These are phyloP conservation scores for Daldinia eschscholtzii DNA, from an alignment of 2,329 filamentous ascomycete genomes.

Conservation along the genomic window DNA sequence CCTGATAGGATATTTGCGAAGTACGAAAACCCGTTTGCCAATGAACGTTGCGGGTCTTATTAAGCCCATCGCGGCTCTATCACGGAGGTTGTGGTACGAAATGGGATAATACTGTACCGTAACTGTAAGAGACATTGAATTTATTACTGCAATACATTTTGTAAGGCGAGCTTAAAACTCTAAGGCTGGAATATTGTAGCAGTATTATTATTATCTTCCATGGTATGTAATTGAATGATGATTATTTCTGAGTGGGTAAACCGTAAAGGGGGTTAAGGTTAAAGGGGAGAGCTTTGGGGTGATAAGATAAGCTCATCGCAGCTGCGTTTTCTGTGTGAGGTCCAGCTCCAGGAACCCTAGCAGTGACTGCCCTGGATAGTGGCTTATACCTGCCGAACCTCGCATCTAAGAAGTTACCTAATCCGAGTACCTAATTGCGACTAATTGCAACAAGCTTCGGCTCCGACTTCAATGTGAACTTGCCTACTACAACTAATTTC, in stretches of 20 bases:
- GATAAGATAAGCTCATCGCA: slow-evolving; percentile 1
- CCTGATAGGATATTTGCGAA: neutral
- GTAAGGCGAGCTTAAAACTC: neutral
- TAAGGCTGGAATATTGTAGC: neutral
- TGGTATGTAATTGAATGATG: neutral
- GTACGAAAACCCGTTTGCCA: slow-evolving; percentile 1
- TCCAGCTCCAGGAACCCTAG: neutral
- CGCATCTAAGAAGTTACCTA: neutral
- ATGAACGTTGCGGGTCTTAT: slow-evolving; percentile 16
- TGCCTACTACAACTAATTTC: slow-evolving; percentile 2
- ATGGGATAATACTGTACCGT: neutral
- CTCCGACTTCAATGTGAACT: neutral
- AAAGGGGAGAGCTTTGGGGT: neutral
- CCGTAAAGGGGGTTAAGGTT: neutral
- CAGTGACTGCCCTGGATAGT: neutral
- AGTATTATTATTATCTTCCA: neutral
- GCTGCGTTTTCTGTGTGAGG: neutral
- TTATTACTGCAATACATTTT: slow-evolving; percentile 3
- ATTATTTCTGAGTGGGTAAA: neutral
- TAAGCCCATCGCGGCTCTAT: slow-evolving; percentile 19
- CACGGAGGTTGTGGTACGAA: slow-evolving; percentile 4
- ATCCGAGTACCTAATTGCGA: neutral
- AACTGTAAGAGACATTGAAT: neutral
- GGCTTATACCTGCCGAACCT: slow-evolving; percentile 8
- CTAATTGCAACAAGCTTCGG: neutral